A percentile compares a stretch with the other conserved stretches of the same genome.
These are phyloP conservation scores for Podochytrium sp. DNA, from an alignment of 192 early-diverging fungal species.

Conservation along the genomic window DNA sequence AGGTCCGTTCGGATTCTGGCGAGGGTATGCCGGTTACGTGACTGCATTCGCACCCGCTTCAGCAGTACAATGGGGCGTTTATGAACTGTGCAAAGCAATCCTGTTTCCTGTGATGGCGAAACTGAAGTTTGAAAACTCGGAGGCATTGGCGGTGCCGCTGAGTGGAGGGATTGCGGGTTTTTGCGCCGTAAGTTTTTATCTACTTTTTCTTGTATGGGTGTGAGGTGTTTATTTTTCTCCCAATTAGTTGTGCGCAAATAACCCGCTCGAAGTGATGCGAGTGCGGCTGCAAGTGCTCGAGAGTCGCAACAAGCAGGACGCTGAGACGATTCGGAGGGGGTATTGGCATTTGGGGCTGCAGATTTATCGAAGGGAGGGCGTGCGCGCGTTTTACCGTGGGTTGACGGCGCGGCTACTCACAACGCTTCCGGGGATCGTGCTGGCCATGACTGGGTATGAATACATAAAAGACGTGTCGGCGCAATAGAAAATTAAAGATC, in stretches of 20 bases:
- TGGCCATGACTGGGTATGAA: constrained; percentile 54
- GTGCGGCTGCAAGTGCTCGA: constrained; percentile 50
- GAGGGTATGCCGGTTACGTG: constrained; percentile 49
- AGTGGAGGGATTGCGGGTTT: constrained; percentile 42
- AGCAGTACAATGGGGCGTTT: constrained; percentile 55
- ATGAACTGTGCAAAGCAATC: constrained; percentile 45
- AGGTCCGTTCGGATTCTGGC: constrained; percentile 47
- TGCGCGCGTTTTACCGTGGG: constrained; percentile 46
- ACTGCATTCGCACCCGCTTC: constrained; percentile 50
- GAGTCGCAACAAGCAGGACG: constrained; percentile 33
- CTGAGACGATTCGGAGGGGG: constrained; percentile 39
- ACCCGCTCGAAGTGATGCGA: constrained; percentile 52
- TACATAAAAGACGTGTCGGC: constrained; percentile 38
- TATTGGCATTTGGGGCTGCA: constrained; percentile 35
- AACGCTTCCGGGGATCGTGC: constrained; percentile 47
- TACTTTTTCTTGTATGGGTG: background rate
- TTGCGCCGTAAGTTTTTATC: constrained; percentile 33
- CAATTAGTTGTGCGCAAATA: constrained; percentile 39
- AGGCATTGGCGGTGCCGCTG: constrained; percentile 30
- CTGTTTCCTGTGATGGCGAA: constrained; percentile 24
- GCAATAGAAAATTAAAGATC: too few relatives aligned
- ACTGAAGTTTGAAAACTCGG: constrained; percentile 14
- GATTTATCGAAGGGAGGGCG: constrained; percentile 42
- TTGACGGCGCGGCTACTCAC: constrained; percentile 40
- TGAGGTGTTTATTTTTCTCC: background rate